Evolutionary conservation across 257 asterid species (phyloP), one percentile per base, ranked within the genome.

Genomic region (Penstemon barbatus): DNA sequence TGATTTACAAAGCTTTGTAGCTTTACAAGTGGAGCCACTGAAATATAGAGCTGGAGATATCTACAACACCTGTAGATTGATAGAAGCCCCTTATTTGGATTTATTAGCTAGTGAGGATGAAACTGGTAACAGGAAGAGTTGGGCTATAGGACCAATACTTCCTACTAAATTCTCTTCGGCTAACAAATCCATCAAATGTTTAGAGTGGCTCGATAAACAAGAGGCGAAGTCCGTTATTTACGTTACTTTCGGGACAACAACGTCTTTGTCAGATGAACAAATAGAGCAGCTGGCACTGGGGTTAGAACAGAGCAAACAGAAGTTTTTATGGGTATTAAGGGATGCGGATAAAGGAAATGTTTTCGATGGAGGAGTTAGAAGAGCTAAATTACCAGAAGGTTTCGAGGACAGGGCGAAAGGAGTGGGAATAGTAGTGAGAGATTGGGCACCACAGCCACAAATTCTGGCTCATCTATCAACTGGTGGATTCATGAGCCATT

Each of bases 71-170:
- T 73, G 75, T 57, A 75, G 83, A 67, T n/a, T 75, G 66, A 66
- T 85, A 0, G 90, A 82, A 71, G 84, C 72, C 8, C 76, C 77
- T 4, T 83, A 49, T 36, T 4, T 83, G 69, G 76, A 83, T 5
- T 3, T 83, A 4, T 61, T 79, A 0, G 77, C 65, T 15, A 61
- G 44, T 3, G 80, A 74, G 12, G 74, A 18, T 19, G 66, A 36
- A 6, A 5, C 5, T 3, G 74, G 25, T 46, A 65, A 63, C 25
- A 54, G 79, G 64, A 80, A 80, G 38, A 57, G 59, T 11, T 83
- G 83, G 81, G 87, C 87, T 7, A 61, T 83, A 7, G 85, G 85
- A 53, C 85, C 87, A 11, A 74, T 75, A 41, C 57, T 75, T 4
- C 74, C 81, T 3, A 15, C 77, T 19, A 63, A 45, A 10, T 25